Evolutionary conservation across 441 rosid genomes (phyloP), one percentile per base, ranked within the genome.

Genomic region (Pelargonium cotyledonis): DNA sequence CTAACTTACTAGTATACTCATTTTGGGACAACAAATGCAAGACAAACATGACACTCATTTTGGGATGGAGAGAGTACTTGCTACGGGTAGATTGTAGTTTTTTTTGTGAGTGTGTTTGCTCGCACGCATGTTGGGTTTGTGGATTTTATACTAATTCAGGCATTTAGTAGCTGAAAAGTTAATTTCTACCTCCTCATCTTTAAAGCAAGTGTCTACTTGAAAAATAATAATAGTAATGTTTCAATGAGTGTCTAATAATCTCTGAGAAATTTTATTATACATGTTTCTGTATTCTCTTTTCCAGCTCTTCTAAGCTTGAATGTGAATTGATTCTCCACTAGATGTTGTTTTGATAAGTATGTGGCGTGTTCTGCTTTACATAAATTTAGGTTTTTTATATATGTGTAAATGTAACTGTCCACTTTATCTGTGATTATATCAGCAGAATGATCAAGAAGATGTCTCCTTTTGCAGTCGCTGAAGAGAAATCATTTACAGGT

Each of bases 401-500:
- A 11, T 4, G 55, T 71, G 47, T 41, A 46, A 10, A 19, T n/a
- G 46, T 23, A 68, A n/a, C 66, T 19, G 29, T 68, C 65, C 38
- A 63, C 29, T 19, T 29, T 67, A 51, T 49, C 12, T 75, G 76
- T 75, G 53, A 55, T 6, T 16, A 23, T 76, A 55, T 73, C 74
- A 71, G 67, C 85, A 95, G 97, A 83, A 82, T 69, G 88, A 80
- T 69, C 78, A 72, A 68, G 81, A 78, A 80, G 79, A 82, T 46
- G 97, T 70, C 90, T 90, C 79, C 80, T 95, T 65, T 82, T 80
- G 41, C 85, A 85, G 73, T 77, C 95, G 49, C 78, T 95, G 78
- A 91, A 90, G 88, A 70, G 91, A 85, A 69, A 95, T 95, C 57
- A 84, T 95, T 72, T 90, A 79, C 76, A 82, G 88, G 55, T 85